These are phyloP conservation scores for Phlebiopsis gigantea DNA, from an alignment of 768 basidiomycete genomes.

Conservation along the genomic window DNA sequence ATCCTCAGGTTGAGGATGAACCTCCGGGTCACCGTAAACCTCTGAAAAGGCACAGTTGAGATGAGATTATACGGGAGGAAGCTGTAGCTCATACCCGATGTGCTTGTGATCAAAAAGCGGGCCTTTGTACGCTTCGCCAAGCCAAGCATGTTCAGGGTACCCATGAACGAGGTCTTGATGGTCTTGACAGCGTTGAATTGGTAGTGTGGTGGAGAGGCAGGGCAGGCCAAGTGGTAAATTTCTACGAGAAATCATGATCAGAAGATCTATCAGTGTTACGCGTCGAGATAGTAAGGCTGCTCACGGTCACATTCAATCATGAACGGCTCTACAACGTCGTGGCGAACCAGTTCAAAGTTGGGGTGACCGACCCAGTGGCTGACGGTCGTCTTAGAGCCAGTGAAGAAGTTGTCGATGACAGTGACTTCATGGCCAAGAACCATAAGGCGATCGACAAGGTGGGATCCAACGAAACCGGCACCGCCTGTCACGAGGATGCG, in stretches of 20 bases:
- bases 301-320: constrained; percentile 98
- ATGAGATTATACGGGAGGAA: not conserved
- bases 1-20: constrained; percentile 94
- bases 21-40: constrained; percentile 97
- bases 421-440: constrained; percentile 96
- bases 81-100: constrained; percentile 66
- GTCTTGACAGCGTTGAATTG: constrained; percentile 98
- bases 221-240: constrained; percentile 98
- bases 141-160: constrained; percentile 97
- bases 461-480: constrained; percentile 98
- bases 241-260: constrained; percentile 39
- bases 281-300: constrained; percentile 22
- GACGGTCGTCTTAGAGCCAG: constrained; percentile 95
- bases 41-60: constrained; percentile 41
- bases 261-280: not conserved
- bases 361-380: constrained; percentile 97
- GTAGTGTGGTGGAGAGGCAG: constrained; percentile 95
- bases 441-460: constrained; percentile 97
- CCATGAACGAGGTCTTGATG: constrained; percentile 97
- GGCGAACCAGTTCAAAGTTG: constrained; percentile 97
- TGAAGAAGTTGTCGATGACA: constrained; percentile 98
- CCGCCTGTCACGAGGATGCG: constrained; percentile 94
- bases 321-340: constrained; percentile 96
- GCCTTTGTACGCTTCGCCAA: constrained; percentile 97
- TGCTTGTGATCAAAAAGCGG: constrained; percentile 92